A percentile compares a stretch with the other conserved stretches of the same genome.
Evolutionary conservation across 2,329 filamentous ascomycete species (phyloP).

Genomic region (Neospermospora avenae): DNA sequence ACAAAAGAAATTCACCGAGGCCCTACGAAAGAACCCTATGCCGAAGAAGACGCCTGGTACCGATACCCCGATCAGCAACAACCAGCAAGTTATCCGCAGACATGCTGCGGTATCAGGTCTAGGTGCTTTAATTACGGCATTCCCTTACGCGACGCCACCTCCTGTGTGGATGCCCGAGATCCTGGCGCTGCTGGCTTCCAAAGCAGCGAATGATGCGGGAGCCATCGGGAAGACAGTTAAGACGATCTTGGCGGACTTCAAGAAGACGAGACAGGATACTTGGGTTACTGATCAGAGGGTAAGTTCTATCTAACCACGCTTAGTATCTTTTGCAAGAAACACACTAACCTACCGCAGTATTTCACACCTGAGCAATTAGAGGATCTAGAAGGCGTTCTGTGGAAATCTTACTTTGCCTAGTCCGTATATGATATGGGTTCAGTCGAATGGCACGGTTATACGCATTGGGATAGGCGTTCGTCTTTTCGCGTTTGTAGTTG

Average conservation of each 20-base stretch:
- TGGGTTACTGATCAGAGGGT: slow-evolving; percentile 99
- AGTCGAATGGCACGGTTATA: background rate
- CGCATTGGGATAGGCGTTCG: background rate
- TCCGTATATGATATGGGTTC: background rate
- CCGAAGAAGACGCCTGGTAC: slow-evolving; percentile 70
- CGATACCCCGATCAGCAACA: slow-evolving; percentile 66
- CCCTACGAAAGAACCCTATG: slow-evolving; percentile 80
- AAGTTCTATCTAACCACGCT: slow-evolving; percentile 36
- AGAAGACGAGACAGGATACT: slow-evolving; percentile 98
- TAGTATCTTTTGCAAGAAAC: slow-evolving; percentile 22
- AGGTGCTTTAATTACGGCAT: slow-evolving; percentile 88
- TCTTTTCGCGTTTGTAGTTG: background rate
- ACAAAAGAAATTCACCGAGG: slow-evolving; percentile 73
- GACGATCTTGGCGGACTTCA: slow-evolving; percentile 91
- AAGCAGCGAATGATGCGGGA: slow-evolving; percentile 83
- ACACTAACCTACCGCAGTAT: slow-evolving; percentile 46
- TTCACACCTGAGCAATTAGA: slow-evolving; percentile 93
- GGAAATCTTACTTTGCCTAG: slow-evolving; percentile 95
- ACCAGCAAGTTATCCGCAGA: slow-evolving; percentile 73
- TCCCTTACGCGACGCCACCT: slow-evolving; percentile 91
- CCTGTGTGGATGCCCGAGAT: slow-evolving; percentile 93
- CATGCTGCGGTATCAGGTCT: slow-evolving; percentile 91
- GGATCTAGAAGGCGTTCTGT: slow-evolving; percentile 91
- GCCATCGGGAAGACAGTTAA: slow-evolving; percentile 96
- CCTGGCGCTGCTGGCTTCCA: slow-evolving; percentile 76